phyloP scores from a whole-genome alignment of 345 rosid genomes.

The Raphanus raphanistrum region DNA sequence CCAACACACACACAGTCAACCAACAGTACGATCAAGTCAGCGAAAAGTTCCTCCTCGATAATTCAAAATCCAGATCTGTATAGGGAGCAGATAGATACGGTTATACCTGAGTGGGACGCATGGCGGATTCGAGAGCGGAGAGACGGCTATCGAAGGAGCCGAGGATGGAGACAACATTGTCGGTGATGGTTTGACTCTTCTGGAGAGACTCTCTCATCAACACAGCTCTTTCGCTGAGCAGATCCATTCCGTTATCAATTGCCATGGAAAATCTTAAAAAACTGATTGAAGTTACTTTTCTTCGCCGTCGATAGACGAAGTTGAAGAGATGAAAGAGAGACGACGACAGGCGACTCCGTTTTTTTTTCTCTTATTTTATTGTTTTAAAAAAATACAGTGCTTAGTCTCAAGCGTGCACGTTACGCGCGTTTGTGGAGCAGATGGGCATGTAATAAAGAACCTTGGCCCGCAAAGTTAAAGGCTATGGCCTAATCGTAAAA shows the following conservation, averaged over 20 bases:
- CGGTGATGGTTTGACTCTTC: conserved; percentile 88
- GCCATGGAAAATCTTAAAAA: conserved; percentile 41
- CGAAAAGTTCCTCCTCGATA: neutral
- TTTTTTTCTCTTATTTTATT: neutral
- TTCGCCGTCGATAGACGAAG: conserved; percentile 1
- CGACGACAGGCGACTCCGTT: conserved; percentile 11
- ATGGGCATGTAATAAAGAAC: neutral
- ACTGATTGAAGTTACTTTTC: neutral
- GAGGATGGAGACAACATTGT: conserved; percentile 79
- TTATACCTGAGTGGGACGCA: conserved; percentile 97
- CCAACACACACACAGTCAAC: conserved; percentile 31
- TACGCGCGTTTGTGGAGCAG: conserved; percentile 4
- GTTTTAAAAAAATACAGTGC: neutral
- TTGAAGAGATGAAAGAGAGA: conserved; percentile 23
- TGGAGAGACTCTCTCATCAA: conserved; percentile 81
- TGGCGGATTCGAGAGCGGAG: conserved; percentile 97
- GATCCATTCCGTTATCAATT: conserved; percentile 56
- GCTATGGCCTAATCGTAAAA: neutral
- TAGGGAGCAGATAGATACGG: neutral
- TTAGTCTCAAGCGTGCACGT: neutral
- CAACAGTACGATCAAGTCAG: conserved; percentile 30
- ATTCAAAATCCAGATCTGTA: conserved; percentile 5
- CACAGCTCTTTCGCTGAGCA: conserved; percentile 69
- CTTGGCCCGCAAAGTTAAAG: conserved; percentile 2
- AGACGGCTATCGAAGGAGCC: conserved; percentile 98